Conservation (phyloP, 2,329 filamentous ascomycete species). For the Fusarium begoniae region DNA sequence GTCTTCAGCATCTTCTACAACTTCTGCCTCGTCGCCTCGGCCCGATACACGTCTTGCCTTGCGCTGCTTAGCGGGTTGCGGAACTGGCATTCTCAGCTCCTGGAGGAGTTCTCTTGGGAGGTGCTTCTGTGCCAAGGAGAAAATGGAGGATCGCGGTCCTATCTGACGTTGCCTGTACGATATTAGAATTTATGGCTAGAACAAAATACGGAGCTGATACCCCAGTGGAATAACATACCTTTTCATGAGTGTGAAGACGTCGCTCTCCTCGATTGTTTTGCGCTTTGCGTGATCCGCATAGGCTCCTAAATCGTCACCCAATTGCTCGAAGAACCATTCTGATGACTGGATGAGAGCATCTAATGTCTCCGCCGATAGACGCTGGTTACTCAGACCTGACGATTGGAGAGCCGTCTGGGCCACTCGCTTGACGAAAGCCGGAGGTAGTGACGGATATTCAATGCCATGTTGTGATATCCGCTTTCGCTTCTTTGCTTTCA, state of each 20-base stretch:
- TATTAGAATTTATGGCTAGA: constrained; percentile 43
- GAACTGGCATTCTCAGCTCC: constrained; percentile 77
- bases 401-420: constrained; percentile 76
- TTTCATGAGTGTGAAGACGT: constrained; percentile 83
- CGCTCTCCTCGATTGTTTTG: constrained; percentile 86
- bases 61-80: constrained; percentile 60
- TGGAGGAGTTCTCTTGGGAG: constrained; percentile 85
- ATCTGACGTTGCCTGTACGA: constrained; percentile 78
- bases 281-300: constrained; percentile 85
- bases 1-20: constrained; percentile 49
- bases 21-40: constrained; percentile 48
- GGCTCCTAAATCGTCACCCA: constrained; percentile 79
- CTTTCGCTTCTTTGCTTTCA: constrained; percentile 50
- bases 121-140: constrained; percentile 85
- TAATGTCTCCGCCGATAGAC: constrained; percentile 78
- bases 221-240: constrained; percentile 65
- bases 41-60: constrained; percentile 47
- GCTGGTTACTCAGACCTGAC: constrained; percentile 71
- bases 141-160: constrained; percentile 75
- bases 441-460: constrained; percentile 78
- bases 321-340: constrained; percentile 92
- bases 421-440: constrained; percentile 76
- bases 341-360: constrained; percentile 80
- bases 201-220: constrained; percentile 36
- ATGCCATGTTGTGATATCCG: constrained; percentile 74